Base-by-base conservation (phyloP, 2,329 filamentous ascomycete species). In the Clonostachys solani region DNA sequence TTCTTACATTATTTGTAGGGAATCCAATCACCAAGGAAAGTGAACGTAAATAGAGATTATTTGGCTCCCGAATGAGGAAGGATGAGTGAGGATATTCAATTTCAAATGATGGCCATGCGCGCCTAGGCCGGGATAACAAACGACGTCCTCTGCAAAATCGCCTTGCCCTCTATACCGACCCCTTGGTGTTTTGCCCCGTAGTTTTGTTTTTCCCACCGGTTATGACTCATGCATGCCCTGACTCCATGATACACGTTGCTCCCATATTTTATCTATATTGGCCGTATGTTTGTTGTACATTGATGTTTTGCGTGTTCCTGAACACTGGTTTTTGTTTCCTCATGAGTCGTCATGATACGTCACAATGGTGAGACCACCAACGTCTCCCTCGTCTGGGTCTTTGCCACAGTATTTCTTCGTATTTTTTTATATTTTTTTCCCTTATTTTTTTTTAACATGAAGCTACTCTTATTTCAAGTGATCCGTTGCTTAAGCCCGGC, bases 401-500 rank as follows among this genome's bases (percentile, higher is more conserved):
- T 44, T 12, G n/a, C 29, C 43, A 34, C 34, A 44, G 8, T 9
- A 35, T 18, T 36, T 43, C 18, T 35, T 13, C 40, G 40, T 37
- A 45, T 34, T 45, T 42, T 45, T 48, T 46, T 36, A 5, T 18
- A 6, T 15, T 17, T 35, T 16, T 15, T n/a, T 17, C 6, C 9
- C 16, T n/a, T 44, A 40, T 43, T 45, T 50, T 48, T 50, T 37
- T 41, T 41, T 42, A 34, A n/a, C 34, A 29, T 40, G 35, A 36
- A 18, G 41, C 40, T 33, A 19, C 43, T 46, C 33, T 18, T 40
- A 35, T 41, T 33, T 46, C 35, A 29, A 23, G 13, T 46, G 47
- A 12, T 41, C 43, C 33, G 45, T 46, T 17, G 52, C 45, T 13
- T 40, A 17, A 41, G 19, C 41, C n/a, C 47, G 42, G 18, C 77